These are phyloP conservation scores for Tieghemostelium lacteum DNA, from an alignment of 78 protist genomes.

Conservation along the genomic window DNA sequence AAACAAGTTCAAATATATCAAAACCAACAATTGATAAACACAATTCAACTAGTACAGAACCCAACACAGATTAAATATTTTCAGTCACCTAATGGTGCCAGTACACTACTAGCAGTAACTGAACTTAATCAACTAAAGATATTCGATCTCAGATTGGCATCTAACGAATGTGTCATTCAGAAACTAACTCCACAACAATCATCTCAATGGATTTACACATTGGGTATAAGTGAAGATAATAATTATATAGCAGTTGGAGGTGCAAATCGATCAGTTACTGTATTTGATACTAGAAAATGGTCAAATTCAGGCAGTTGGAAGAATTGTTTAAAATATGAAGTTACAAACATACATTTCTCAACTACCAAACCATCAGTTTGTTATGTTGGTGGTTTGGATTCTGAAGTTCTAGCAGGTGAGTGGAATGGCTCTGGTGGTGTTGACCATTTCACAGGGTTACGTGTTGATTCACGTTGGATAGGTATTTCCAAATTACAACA, in stretches of 20 bases:
- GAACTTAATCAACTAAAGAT: constrained; percentile 70
- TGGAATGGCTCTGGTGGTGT: constrained; percentile 58
- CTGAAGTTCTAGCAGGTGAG: constrained; percentile 73
- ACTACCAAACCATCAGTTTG: background rate
- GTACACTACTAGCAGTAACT: constrained; percentile 31
- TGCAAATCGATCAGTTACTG: constrained; percentile 35
- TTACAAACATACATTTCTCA: constrained; percentile 40
- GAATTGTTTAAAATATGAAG: constrained; percentile 67
- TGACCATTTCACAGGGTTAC: constrained; percentile 57
- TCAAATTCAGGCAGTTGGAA: constrained; percentile 51
- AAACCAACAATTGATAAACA: background rate
- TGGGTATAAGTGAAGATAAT: background rate
- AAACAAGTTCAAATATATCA: constrained; percentile 19
- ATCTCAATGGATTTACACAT: constrained; percentile 17
- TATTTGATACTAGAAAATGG: constrained; percentile 54
- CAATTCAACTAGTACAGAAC: constrained; percentile 20
- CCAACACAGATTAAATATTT: constrained; percentile 57
- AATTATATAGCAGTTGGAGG: constrained; percentile 66
- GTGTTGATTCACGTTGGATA: constrained; percentile 74
- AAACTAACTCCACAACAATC: no score
- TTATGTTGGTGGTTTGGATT: constrained; percentile 70
- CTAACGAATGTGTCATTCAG: background rate
- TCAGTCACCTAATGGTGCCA: background rate
- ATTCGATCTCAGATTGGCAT: constrained; percentile 18
- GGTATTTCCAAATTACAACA: constrained; percentile 53